These are phyloP conservation scores for Babesia sp. DNA, from an alignment of 169 alveolate genomes.

Conservation along the genomic window DNA sequence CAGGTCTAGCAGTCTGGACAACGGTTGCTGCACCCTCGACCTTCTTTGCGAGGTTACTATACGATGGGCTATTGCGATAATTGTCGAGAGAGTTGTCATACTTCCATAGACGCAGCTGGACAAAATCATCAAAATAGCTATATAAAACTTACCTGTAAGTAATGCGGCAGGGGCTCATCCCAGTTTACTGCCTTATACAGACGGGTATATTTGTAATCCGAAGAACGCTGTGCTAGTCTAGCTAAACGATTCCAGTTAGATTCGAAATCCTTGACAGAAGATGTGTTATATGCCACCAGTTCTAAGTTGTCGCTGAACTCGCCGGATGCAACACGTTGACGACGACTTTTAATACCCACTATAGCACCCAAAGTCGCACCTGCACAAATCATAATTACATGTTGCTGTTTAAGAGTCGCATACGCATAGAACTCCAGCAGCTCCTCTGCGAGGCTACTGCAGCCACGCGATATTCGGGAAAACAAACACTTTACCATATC, in stretches of 20 bases:
- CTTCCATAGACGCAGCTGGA: conserved; percentile 61
- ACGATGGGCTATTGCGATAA: conserved; percentile 9
- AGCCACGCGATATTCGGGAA: conserved; percentile 35
- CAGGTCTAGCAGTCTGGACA: conserved; percentile 34
- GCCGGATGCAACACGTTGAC: conserved; percentile 59
- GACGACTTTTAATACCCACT: conserved; percentile 56
- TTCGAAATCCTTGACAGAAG: conserved; percentile 62
- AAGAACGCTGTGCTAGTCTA: conserved; percentile 59
- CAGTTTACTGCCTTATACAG: conserved; percentile 71
- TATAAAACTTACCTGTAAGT: conserved; percentile 59
- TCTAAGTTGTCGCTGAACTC: conserved; percentile 75
- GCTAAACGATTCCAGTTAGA: conserved; percentile 67
- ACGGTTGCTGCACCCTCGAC: conserved; percentile 40
- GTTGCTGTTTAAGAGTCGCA: conserved; percentile 75
- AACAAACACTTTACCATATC: not conserved
- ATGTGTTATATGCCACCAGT: conserved; percentile 66
- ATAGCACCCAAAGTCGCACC: conserved; percentile 74
- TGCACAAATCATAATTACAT: conserved; percentile 67
- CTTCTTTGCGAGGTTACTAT: conserved; percentile 28
- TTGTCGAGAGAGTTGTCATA: conserved; percentile 31
- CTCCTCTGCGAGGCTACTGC: conserved; percentile 34
- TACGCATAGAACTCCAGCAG: conserved; percentile 62
- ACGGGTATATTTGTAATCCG: conserved; percentile 73
- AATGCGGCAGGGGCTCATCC: conserved; percentile 66
- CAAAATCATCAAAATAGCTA: not conserved